Evolutionary conservation across 164 flowering plant genomes (phyloP).

Genomic region (Aristolochia fimbriata): DNA sequence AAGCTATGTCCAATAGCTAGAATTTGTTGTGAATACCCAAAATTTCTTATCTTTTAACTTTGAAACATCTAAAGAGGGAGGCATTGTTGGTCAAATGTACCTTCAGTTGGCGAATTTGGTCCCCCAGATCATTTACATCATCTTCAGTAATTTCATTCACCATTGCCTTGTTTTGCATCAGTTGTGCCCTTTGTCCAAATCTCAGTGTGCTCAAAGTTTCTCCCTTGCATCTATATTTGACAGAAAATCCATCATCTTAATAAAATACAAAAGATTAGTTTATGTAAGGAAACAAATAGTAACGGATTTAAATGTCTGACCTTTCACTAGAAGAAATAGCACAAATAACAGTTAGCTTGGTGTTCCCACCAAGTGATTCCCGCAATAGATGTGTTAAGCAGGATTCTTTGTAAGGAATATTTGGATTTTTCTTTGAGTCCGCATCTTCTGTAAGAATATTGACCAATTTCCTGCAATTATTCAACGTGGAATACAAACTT

Average conservation of each 20-base stretch:
- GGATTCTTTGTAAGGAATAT: constrained; percentile 43
- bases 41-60: too few species aligned
- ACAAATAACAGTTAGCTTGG: constrained; percentile 80
- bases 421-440: constrained; percentile 29
- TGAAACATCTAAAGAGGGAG: too few species aligned
- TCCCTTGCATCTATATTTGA: constrained; percentile 40
- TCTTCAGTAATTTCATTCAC: constrained; percentile 91
- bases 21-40: too few species aligned
- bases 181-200: constrained; percentile 63
- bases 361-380: constrained; percentile 92
- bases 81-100: constrained; percentile 20
- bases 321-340: constrained; percentile 59
- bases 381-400: constrained; percentile 69
- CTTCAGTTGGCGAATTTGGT: constrained; percentile 90
- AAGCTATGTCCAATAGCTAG: too few species aligned
- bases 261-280: neutral
- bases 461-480: constrained; percentile 57
- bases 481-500: constrained; percentile 1
- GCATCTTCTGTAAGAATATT: constrained; percentile 45
- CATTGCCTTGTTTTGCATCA: constrained; percentile 64
- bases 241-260: neutral
- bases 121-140: constrained; percentile 81
- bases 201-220: constrained; percentile 83
- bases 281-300: neutral
- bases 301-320: constrained; percentile 18